A percentile compares a stretch with the other conserved stretches of the same genome.
phyloP scores from a whole-genome alignment of 768 basidiomycete genomes.

The Punctularia strigosozonata region DNA sequence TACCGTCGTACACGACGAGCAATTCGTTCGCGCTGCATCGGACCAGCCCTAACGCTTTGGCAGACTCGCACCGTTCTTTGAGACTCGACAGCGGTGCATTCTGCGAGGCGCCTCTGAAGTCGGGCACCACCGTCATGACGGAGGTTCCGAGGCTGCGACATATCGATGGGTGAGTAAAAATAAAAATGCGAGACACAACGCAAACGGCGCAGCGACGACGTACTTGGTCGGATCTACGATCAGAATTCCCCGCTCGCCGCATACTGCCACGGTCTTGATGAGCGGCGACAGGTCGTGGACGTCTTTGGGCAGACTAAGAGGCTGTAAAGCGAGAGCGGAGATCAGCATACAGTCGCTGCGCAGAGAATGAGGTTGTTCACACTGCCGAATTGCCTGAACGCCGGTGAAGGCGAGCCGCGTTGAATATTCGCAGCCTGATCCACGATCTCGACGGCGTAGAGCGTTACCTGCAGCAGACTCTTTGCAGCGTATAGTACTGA shows the following conservation, averaged over 20 bases:
- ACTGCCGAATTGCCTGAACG: background rate
- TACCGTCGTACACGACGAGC: constrained; percentile 67
- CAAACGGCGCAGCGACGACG: constrained; percentile 10
- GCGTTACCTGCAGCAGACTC: constrained; percentile 43
- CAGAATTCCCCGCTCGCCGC: constrained; percentile 51
- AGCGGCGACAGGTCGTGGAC: constrained; percentile 49
- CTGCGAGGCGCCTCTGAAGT: constrained; percentile 31
- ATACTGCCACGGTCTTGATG: constrained; percentile 51
- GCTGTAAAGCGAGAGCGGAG: constrained; percentile 23
- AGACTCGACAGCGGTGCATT: constrained; percentile 35
- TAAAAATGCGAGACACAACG: constrained; percentile 1
- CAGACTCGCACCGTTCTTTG: constrained; percentile 43
- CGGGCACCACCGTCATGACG: constrained; percentile 42
- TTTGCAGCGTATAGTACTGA: constrained; percentile 64
- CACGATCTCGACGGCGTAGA: constrained; percentile 51
- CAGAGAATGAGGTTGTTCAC: constrained; percentile 1
- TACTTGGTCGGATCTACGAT: constrained; percentile 62
- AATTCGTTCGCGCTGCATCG: constrained; percentile 42
- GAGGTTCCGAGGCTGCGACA: constrained; percentile 16
- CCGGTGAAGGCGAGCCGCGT: constrained; percentile 37
- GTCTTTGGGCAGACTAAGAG: constrained; percentile 62
- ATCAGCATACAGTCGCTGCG: background rate
- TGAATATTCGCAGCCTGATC: constrained; percentile 29
- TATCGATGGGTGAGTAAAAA: constrained; percentile 23
- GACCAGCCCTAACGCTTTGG: constrained; percentile 59